Percentiles rank a stretch among this genome's conserved stretches.
phyloP scores from a whole-genome alignment of 116 monocot genomes.

The Cymodocea nodosa region DNA sequence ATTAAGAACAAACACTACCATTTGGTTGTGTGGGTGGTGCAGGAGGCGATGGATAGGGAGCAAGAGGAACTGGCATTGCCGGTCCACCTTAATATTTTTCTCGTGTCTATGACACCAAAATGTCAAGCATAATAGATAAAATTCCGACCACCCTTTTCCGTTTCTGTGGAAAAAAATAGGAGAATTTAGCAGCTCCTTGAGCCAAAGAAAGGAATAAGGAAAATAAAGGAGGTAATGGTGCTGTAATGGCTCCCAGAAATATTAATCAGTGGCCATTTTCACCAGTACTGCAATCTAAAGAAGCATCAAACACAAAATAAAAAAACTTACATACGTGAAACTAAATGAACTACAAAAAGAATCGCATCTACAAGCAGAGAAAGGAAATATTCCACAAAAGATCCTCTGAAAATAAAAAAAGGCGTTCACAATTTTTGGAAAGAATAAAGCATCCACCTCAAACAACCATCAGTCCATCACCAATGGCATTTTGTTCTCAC shows the following conservation, averaged over 20 bases:
- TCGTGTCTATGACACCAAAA: not conserved
- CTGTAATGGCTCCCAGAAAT: no score
- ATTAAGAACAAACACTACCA: constrained; percentile 5
- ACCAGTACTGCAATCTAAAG: not conserved
- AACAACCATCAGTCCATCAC: not conserved
- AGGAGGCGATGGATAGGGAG: constrained; percentile 19
- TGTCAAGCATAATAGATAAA: constrained; percentile 3
- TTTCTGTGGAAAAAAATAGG: constrained; percentile 1
- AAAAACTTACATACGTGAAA: not conserved
- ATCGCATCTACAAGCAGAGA: not conserved
- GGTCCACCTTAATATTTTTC: not conserved
- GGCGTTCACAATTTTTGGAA: not conserved
- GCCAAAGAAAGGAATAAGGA: not conserved
- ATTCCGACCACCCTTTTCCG: constrained; percentile 1
- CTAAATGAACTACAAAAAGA: not conserved
- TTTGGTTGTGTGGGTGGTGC: constrained; percentile 11
- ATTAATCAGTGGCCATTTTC: no score
- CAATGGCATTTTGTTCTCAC: not conserved
- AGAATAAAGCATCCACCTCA: not conserved
- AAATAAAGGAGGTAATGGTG: not conserved
- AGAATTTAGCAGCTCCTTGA: not conserved
- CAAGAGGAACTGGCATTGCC: constrained; percentile 31
- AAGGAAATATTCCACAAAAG: not conserved
- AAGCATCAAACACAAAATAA: not conserved
- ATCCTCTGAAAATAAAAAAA: not conserved